Base-by-base conservation (phyloP, 768 basidiomycete genomes). In the Cystobasidium tubakii region DNA sequence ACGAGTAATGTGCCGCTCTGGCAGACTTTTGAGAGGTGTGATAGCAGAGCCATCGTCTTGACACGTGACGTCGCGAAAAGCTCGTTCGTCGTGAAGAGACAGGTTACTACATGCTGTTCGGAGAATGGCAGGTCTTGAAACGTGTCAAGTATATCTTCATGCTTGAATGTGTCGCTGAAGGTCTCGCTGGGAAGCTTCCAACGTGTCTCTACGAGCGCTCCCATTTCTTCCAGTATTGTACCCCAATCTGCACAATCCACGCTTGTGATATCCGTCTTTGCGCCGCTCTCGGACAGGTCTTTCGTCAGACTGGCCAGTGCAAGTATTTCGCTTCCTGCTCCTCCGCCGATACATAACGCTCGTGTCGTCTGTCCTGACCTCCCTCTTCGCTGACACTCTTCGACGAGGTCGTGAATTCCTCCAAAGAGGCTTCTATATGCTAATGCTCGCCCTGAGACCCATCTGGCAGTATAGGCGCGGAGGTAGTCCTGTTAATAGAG, bases 71-170 rank as follows among this genome's bases (percentile, higher is more conserved):
- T 70, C 21, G 77, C 72, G 60, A 79, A 74, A 43, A 79, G 77
- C 50, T 79, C 78, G 43, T 75, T 73, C 67, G 76, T 75, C 19
- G 78, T 79, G 75, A 74, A 79, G 64, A 70, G 63, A 64, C 77
- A 73, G 43, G 78, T 79, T 74, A 77, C 62, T 21, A 77, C 66
- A n/a, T 57, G 43, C 12, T 71, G 62, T 36, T n/a, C 55, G 9
- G 66, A 13, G 33, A 73, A 53, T 46, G n/a, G 44, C 39, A 60
- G 9, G 25, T 15, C 6, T 50, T 62, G 1, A 29, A 31, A 44
- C 21, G 53, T 17, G 0, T 73, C 12, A 27, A 77, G 73, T 13
- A 72, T 43, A 72, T 76, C 74, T 17, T 44, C 67, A 1, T 55
- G 39, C 10, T 43, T 15, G 44, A 77, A 78, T 13, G 54, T 36